Base-by-base conservation (phyloP, 768 basidiomycete genomes). In the Gelatoporia subvermispora region DNA sequence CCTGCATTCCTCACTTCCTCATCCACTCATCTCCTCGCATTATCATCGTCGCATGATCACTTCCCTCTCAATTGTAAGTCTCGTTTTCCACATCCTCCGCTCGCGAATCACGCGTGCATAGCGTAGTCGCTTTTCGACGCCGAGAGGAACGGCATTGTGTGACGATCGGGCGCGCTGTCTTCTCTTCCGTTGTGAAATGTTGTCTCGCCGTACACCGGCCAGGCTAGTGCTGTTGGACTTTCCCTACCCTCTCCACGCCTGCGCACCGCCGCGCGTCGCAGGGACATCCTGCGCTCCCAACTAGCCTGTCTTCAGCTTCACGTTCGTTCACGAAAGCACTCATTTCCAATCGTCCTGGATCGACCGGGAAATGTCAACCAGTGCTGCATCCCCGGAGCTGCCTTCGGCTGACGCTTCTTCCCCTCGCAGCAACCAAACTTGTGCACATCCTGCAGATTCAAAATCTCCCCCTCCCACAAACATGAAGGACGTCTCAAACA, bases 401-500 rank as follows among this genome's bases (percentile, higher is more conserved):
- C 37, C 57, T 53, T 58, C 59, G 35, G 36, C 59, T 56, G 50
- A 57, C 50, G 34, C 50, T 35, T 44, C 53, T 60, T 51, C 57
- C 55, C 43, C 57, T 24, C 46, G 51, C 53, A 79, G 75, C 61
- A 63, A 68, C 59, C 63, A 66, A 70, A 70, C 72, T 65, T 72
- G 71, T 69, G 61, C 69, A 67, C 62, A 60, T 58, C 64, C 67
- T 58, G 67, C 69, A 65, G 68, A 69, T 58, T 65, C 40, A 37
- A 25, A 28, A 10, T 49, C 60, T 60, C 65, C 51, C 23, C 52
- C 57, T 7, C 40, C 53, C 58, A 48, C 57, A 73, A 73, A 74
- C 68, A 91, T 91, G 89, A 91, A 91, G 75, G 88, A 90, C 72
- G 71, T 78, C 53, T 78, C 84, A 25, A 68, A 80, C 59, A 79